These are phyloP conservation scores for Lipomyces mesembrius DNA, from an alignment of 805 yeast genomes.

Conservation along the genomic window DNA sequence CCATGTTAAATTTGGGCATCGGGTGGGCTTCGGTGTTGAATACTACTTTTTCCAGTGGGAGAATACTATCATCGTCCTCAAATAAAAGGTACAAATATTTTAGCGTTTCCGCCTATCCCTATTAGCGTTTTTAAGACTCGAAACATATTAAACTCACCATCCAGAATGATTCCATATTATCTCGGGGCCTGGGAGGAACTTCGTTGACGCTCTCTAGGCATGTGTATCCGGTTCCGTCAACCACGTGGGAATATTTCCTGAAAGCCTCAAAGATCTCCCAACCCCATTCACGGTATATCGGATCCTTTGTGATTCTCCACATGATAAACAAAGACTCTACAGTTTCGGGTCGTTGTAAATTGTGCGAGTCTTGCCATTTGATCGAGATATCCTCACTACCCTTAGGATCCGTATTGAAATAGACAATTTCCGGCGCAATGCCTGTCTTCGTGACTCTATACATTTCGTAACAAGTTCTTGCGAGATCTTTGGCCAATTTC, in stretches of 20 bases:
- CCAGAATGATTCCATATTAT: slow-evolving; percentile 93
- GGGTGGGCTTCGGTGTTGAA: slow-evolving; percentile 96
- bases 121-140: background rate
- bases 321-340: slow-evolving; percentile 84
- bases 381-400: slow-evolving; percentile 63
- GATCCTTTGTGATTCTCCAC: slow-evolving; percentile 79
- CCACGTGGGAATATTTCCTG: slow-evolving; percentile 59
- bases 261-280: slow-evolving; percentile 80
- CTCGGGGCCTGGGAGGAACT: slow-evolving; percentile 57
- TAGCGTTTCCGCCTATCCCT: slow-evolving; percentile 70
- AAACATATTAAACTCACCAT: slow-evolving; percentile 43
- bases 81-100: slow-evolving; percentile 81
- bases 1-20: slow-evolving; percentile 56
- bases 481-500: slow-evolving; percentile 70
- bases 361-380: slow-evolving; percentile 76
- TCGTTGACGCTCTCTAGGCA: slow-evolving; percentile 68
- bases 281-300: slow-evolving; percentile 78
- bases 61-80: slow-evolving; percentile 65
- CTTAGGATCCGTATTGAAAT: slow-evolving; percentile 64
- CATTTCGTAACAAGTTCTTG: slow-evolving; percentile 82
- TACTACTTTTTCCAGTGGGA: slow-evolving; percentile 71
- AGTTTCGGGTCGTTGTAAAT: slow-evolving; percentile 91
- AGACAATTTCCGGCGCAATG: slow-evolving; percentile 84
- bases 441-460: slow-evolving; percentile 77
- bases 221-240: slow-evolving; percentile 57